These are phyloP conservation scores for Puya raimondii DNA, from an alignment of 176 grass and related monocot genomes.

Conservation along the genomic window DNA sequence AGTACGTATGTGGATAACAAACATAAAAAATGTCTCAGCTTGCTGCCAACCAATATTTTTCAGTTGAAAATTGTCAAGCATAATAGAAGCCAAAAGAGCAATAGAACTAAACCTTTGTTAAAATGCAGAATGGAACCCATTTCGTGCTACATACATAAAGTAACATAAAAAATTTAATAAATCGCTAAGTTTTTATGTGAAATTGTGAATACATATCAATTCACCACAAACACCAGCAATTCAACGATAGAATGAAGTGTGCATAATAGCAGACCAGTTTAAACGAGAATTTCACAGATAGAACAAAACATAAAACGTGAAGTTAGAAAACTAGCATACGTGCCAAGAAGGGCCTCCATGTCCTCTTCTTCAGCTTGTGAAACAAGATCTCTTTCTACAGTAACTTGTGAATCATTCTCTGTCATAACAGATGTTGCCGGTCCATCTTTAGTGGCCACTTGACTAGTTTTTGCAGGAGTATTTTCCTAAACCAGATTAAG, in stretches of 20 bases:
- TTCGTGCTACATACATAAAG: background rate
- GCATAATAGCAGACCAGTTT: background rate
- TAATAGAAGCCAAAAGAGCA: no score
- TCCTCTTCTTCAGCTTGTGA: conserved; percentile 88
- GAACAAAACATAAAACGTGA: background rate
- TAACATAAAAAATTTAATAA: background rate
- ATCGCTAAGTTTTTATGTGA: background rate
- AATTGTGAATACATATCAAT: no score
- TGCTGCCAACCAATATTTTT: no score
- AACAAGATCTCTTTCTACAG: conserved; percentile 68
- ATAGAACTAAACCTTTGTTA: no score
- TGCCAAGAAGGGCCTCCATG: conserved; percentile 67
- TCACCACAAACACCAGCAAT: no score
- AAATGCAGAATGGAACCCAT: no score
- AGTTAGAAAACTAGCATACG: conserved; percentile 30
- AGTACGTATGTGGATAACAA: no score
- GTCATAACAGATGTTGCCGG: conserved; percentile 31
- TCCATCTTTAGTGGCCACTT: conserved; percentile 37
- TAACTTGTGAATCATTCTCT: conserved; percentile 42
- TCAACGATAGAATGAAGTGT: no score
- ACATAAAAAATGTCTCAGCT: no score
- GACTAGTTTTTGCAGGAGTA: conserved; percentile 36
- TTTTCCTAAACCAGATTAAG: conserved; percentile 47
- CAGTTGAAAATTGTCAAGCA: no score
- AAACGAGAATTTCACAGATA: conserved; percentile 6